Evolutionary conservation across 2,329 filamentous ascomycete genomes (phyloP).

Genomic region (Aspergillus flavus): DNA sequence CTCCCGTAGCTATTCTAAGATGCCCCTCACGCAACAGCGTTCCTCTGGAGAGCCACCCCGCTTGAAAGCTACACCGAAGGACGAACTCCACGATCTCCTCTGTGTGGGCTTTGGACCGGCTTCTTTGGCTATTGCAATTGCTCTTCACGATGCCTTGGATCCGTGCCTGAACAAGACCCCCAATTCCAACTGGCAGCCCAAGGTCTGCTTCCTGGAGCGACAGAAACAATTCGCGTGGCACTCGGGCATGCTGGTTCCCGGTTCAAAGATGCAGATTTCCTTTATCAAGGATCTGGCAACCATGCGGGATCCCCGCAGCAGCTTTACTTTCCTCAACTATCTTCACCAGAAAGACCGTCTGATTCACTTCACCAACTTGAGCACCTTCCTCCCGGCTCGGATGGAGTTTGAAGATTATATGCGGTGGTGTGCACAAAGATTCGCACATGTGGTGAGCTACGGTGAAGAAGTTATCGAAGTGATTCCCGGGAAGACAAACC

Average conservation of each 20-base stretch:
- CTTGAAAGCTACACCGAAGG: conserved; percentile 56
- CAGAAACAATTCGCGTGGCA: conserved; percentile 88
- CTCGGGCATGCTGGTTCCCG: conserved; percentile 89
- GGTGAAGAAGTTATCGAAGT: conserved; percentile 75
- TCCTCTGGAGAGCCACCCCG: conserved; percentile 38
- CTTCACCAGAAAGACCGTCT: conserved; percentile 79
- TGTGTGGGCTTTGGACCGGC: conserved; percentile 94
- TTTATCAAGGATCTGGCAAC: conserved; percentile 96
- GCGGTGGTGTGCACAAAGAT: conserved; percentile 84
- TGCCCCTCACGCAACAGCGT: conserved; percentile 28
- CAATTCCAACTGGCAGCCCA: conserved; percentile 55
- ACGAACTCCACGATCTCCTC: conserved; percentile 78
- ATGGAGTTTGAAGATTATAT: conserved; percentile 95
- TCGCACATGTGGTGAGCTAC: conserved; percentile 73
- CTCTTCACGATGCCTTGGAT: conserved; percentile 76
- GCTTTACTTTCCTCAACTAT: conserved; percentile 97
- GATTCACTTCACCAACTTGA: conserved; percentile 86
- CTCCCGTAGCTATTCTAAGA: conserved; percentile 27
- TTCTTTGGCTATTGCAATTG: conserved; percentile 84
- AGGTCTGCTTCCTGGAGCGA: conserved; percentile 84
- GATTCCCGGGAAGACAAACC: conserved; percentile 57
- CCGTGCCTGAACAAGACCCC: conserved; percentile 46
- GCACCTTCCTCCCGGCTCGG: conserved; percentile 83
- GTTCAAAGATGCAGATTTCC: conserved; percentile 95
- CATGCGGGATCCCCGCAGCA: conserved; percentile 79